Conservation (phyloP, 2,329 filamentous ascomycete genomes). For the Alternaria infectoria region DNA sequence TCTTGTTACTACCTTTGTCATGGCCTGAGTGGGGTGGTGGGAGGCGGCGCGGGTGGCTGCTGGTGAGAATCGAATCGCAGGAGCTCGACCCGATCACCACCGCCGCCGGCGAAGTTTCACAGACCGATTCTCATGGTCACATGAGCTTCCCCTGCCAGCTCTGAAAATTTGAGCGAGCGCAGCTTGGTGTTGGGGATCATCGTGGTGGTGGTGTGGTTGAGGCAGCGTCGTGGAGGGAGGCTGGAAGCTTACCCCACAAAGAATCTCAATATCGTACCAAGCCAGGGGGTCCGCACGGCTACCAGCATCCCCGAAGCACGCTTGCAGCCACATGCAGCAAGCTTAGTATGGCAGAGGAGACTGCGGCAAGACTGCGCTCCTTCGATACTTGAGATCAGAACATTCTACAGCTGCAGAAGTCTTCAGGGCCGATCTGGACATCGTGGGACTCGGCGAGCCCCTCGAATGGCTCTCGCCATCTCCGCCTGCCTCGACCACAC, state of each 20-base stretch:
- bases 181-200: background rate
- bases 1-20: background rate
- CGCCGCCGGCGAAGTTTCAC: background rate
- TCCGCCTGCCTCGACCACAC: constrained; percentile 8
- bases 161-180: background rate
- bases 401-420: background rate
- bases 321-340: background rate
- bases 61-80: background rate
- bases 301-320: constrained; percentile 2
- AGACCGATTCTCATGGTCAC: background rate
- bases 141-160: background rate
- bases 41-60: background rate
- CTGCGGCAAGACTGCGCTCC: background rate
- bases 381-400: background rate
- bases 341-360: background rate
- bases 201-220: constrained; percentile 7
- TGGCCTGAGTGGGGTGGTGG: background rate
- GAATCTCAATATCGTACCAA: constrained; percentile 2
- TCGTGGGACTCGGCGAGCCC: constrained; percentile 2
- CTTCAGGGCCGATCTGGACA: background rate
- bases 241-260: constrained; percentile 13
- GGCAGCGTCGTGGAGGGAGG: constrained; percentile 2
- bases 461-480: background rate
- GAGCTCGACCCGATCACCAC: background rate
- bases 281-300: background rate